Percentiles rank a stretch among this genome's conserved stretches.
These are phyloP conservation scores for Oryza glaberrima DNA, from an alignment of 176 grass and related monocot species.

Conservation along the genomic window DNA sequence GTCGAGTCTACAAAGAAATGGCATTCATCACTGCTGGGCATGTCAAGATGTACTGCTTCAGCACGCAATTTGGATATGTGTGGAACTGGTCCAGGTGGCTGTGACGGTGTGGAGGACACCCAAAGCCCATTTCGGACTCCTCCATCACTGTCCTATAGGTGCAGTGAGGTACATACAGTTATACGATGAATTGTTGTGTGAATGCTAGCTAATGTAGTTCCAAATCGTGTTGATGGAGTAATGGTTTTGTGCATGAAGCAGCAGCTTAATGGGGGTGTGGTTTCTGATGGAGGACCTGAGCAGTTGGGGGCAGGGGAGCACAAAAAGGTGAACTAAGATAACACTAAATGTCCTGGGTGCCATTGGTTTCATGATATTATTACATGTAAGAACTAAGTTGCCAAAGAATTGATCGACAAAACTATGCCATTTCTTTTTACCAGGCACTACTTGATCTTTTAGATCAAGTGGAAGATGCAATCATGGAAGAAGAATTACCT, in stretches of 20 bases:
- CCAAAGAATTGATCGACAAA: neutral
- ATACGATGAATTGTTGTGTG: neutral
- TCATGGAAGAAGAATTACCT: conserved; percentile 68
- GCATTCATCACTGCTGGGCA: conserved; percentile 55
- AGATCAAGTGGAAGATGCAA: conserved; percentile 98
- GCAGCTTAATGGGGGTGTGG: conserved; percentile 40
- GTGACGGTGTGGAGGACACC: conserved; percentile 47
- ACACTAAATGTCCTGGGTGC: conserved; percentile 1
- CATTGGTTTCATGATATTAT: neutral
- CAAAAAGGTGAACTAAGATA: conserved; percentile 67
- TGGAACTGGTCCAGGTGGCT: conserved; percentile 34
- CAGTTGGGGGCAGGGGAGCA: conserved; percentile 58
- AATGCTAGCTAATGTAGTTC: neutral
- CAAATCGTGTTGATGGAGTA: conserved; percentile 9
- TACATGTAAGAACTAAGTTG: conserved; percentile 17
- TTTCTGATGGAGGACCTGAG: conserved; percentile 48
- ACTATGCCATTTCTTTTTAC: conserved; percentile 26
- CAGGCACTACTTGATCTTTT: conserved; percentile 88
- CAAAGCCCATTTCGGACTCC: conserved; percentile 86
- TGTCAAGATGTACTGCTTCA: conserved; percentile 46
- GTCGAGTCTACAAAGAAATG: conserved; percentile 67
- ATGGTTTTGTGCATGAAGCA: conserved; percentile 32
- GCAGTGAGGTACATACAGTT: conserved; percentile 52
- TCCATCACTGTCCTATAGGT: conserved; percentile 70
- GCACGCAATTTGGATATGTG: conserved; percentile 19